Evolutionary conservation across 78 protist genomes (phyloP).

Genomic region (Protostelium mycophagum): DNA sequence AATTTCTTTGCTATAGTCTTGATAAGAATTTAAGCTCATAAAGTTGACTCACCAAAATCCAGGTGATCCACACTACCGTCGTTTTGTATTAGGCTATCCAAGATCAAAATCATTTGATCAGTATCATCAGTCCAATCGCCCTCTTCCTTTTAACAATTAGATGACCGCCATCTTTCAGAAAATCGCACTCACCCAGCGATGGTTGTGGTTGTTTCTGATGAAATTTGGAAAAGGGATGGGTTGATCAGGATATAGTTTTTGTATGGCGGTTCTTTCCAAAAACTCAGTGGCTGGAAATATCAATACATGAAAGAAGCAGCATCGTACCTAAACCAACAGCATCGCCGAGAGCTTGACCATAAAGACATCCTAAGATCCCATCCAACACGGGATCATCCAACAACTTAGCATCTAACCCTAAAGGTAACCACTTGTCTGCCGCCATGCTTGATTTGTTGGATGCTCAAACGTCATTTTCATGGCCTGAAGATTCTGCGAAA

Average conservation of each 20-base stretch:
- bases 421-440: constrained; percentile 20
- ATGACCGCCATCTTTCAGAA: not conserved
- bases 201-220: constrained; percentile 41
- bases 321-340: constrained; percentile 49
- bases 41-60: constrained; percentile 9
- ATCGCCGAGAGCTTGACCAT: constrained; percentile 62
- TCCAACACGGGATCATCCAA: constrained; percentile 44
- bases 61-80: constrained; percentile 26
- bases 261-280: constrained; percentile 41
- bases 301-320: not conserved
- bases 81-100: constrained; percentile 28
- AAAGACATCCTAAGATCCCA: constrained; percentile 39
- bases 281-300: constrained; percentile 35
- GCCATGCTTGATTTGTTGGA: no score
- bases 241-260: constrained; percentile 29
- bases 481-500: no score
- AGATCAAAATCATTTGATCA: constrained; percentile 59
- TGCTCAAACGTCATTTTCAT: no score
- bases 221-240: constrained; percentile 47
- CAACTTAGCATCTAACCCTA: constrained; percentile 19
- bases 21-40: no score
- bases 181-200: constrained; percentile 45
- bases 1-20: constrained; percentile 21
- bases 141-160: not conserved
- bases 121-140: constrained; percentile 57